phyloP scores from a whole-genome alignment of 257 asterid species.

The Nicotiana attenuata region DNA sequence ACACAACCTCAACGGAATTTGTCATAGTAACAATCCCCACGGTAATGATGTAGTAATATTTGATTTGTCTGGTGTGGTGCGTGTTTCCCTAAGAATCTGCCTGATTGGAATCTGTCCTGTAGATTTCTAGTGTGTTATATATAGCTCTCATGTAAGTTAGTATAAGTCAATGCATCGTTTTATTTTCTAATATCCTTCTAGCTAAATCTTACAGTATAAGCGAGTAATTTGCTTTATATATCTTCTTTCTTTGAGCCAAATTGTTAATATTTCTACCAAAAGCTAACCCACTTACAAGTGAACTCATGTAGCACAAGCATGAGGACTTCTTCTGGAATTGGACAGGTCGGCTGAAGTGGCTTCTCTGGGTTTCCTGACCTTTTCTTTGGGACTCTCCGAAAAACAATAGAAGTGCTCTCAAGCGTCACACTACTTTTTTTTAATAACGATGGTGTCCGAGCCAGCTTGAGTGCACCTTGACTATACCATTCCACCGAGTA shows the following conservation, averaged over 20 bases:
- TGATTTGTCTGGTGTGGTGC: background rate
- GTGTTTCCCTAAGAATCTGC: background rate
- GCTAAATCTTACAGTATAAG: background rate
- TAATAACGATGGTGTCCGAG: too few species aligned
- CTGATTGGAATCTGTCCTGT: background rate
- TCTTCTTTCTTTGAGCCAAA: background rate
- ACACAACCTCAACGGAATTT: constrained; percentile 77
- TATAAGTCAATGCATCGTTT: background rate
- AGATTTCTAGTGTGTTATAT: background rate
- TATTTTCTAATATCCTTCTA: background rate
- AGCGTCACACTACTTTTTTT: too few species aligned
- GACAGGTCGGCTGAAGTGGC: background rate
- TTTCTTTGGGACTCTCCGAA: background rate
- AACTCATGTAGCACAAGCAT: background rate
- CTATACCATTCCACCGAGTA: too few species aligned
- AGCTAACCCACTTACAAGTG: background rate
- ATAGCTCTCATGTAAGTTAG: background rate
- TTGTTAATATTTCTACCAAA: background rate
- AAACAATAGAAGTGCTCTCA: background rate
- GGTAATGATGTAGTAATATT: constrained; percentile 37
- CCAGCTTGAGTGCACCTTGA: too few species aligned
- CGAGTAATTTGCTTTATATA: background rate
- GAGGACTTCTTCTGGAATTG: background rate
- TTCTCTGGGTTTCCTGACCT: background rate
- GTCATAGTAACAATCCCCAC: constrained; percentile 96